Percentiles rank a stretch among this genome's conserved stretches.
These are phyloP conservation scores for Penicillium pulvis DNA, from an alignment of 495 filamentous ascomycete species.

Conservation along the genomic window DNA sequence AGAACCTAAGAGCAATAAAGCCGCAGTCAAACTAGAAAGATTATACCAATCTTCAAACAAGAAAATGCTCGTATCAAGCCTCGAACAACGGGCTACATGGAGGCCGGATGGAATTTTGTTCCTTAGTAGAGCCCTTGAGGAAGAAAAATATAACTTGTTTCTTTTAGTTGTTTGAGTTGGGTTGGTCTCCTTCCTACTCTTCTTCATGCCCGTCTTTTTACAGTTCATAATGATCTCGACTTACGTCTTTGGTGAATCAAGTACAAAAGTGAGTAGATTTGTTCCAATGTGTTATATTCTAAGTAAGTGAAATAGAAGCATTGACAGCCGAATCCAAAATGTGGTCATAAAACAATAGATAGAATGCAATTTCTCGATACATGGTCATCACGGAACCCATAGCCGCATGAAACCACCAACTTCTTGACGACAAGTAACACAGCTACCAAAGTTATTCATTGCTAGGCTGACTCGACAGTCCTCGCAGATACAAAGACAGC, in stretches of 20 bases:
- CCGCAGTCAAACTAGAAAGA: no score
- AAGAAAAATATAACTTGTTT: no score
- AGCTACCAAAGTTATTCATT: conserved; percentile 95
- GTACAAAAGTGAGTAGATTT: neutral
- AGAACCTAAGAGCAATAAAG: no score
- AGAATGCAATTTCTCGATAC: neutral
- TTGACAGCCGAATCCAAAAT: neutral
- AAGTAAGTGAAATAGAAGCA: neutral
- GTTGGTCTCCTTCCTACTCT: no score
- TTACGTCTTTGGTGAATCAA: neutral
- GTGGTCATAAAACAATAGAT: neutral
- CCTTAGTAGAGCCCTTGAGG: no score
- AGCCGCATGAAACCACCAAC: conserved; percentile 85
- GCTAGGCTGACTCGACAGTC: conserved; percentile 92
- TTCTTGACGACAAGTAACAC: conserved; percentile 87
- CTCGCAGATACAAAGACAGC: conserved; percentile 91
- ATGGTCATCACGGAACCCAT: conserved; percentile 72
- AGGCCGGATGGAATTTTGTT: no score
- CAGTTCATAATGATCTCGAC: neutral
- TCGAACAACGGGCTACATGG: no score
- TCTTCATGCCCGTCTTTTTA: no score
- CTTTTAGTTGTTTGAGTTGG: no score
- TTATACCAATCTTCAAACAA: no score
- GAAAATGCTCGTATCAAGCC: no score
- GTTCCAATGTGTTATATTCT: neutral